A percentile compares a stretch with the other conserved stretches of the same genome.
Evolutionary conservation across 805 yeast species (phyloP).

Genomic region (Myxozyma neglecta): DNA sequence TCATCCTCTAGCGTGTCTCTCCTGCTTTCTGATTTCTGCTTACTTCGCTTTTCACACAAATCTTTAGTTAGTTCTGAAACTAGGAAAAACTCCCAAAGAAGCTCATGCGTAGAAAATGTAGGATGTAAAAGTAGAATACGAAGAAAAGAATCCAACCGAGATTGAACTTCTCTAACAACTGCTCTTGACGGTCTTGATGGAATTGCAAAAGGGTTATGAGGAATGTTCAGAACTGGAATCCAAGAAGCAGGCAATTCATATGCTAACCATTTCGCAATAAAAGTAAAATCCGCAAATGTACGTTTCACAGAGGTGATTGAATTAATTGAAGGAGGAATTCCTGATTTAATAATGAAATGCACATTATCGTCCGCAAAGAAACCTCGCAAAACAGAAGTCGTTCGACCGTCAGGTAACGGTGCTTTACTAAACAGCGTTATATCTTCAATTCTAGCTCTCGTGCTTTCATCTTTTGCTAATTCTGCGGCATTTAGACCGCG

Average conservation of each 20-base stretch:
- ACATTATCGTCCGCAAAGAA: slow-evolving; percentile 32
- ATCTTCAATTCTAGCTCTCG: slow-evolving; percentile 34
- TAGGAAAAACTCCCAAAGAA: slow-evolving; percentile 48
- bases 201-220: slow-evolving; percentile 37
- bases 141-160: slow-evolving; percentile 52
- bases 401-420: slow-evolving; percentile 26
- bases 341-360: slow-evolving; percentile 32
- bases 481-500: slow-evolving; percentile 41
- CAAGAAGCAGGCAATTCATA: slow-evolving; percentile 43
- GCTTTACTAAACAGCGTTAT: slow-evolving; percentile 21
- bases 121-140: slow-evolving; percentile 46
- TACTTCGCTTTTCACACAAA: slow-evolving; percentile 43
- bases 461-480: slow-evolving; percentile 36
- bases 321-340: slow-evolving; percentile 21
- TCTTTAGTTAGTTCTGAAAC: slow-evolving; percentile 39
- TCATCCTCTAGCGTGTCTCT: slow-evolving; percentile 37
- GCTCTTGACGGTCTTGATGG: slow-evolving; percentile 39
- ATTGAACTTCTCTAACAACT: slow-evolving; percentile 44
- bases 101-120: slow-evolving; percentile 41
- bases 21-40: slow-evolving; percentile 33
- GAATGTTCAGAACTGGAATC: slow-evolving; percentile 39
- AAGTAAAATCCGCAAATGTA: slow-evolving; percentile 39
- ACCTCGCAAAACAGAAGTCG: slow-evolving; percentile 32
- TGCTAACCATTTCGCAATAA: slow-evolving; percentile 39
- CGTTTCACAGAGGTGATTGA: slow-evolving; percentile 36